A percentile compares a stretch with the other conserved stretches of the same genome.
phyloP scores from a whole-genome alignment of 2,329 filamentous ascomycete genomes.

The Aspergillus sp. region DNA sequence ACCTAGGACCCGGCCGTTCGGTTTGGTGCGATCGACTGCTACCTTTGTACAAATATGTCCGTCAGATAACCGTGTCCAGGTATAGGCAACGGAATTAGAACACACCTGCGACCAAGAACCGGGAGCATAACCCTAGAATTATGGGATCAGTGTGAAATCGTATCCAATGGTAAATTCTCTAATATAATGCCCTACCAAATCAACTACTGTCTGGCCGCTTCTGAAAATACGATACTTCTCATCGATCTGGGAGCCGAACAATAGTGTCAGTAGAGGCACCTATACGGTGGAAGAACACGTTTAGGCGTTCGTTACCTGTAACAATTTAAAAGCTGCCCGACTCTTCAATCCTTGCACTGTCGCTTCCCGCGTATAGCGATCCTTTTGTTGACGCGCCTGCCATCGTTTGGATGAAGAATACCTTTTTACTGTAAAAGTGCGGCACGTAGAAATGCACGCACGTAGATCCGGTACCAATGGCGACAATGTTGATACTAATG shows the following conservation, averaged over 20 bases:
- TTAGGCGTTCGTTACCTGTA: slow-evolving; percentile 57
- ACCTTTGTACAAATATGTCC: slow-evolving; percentile 49
- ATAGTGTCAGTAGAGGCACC: neutral
- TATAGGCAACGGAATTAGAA: neutral
- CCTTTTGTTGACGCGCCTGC: slow-evolving; percentile 70
- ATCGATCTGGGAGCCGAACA: slow-evolving; percentile 61
- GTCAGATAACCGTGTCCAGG: neutral
- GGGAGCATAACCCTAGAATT: slow-evolving; percentile 42
- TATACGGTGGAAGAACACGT: no score
- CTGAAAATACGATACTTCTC: slow-evolving; percentile 72
- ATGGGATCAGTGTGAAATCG: neutral
- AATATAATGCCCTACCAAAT: slow-evolving; percentile 54
- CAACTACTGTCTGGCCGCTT: slow-evolving; percentile 76
- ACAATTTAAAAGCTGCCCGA: slow-evolving; percentile 84
- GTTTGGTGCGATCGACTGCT: slow-evolving; percentile 68
- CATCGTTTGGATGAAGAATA: slow-evolving; percentile 64
- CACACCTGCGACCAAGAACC: slow-evolving; percentile 55
- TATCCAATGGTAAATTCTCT: neutral
- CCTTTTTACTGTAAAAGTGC: slow-evolving; percentile 7
- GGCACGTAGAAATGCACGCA: neutral
- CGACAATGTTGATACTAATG: neutral
- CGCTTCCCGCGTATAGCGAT: slow-evolving; percentile 67
- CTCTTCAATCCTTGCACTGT: slow-evolving; percentile 76
- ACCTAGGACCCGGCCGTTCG: slow-evolving; percentile 72
- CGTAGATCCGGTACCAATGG: neutral